phyloP scores from a whole-genome alignment of 2,329 filamentous ascomycete genomes.

The Fusarium mangiferae region DNA sequence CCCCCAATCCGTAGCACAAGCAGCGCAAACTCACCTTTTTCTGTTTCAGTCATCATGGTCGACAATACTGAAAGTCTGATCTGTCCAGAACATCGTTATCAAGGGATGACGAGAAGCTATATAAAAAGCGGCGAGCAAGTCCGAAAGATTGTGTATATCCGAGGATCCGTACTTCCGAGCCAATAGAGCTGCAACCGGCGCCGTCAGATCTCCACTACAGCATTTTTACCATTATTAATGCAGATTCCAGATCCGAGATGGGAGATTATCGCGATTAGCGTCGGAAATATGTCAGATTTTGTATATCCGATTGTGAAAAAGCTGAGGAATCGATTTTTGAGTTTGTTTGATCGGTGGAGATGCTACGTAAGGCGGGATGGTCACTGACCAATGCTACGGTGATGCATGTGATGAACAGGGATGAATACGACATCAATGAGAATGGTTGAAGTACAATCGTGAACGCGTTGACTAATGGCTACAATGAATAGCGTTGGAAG shows the following conservation, averaged over 20 bases:
- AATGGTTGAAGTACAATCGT: too few relatives aligned
- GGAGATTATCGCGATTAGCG: not conserved
- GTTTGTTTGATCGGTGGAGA: not conserved
- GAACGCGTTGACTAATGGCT: not conserved
- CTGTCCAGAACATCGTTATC: not conserved
- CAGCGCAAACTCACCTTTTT: constrained; percentile 1
- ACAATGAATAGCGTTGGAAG: not conserved
- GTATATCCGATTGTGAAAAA: constrained; percentile 7
- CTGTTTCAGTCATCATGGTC: constrained; percentile 4
- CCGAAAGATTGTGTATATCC: constrained; percentile 1
- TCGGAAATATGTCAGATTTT: not conserved
- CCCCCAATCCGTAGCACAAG: rapidly evolving
- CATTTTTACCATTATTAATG: constrained; percentile 8
- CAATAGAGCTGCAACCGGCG: not conserved
- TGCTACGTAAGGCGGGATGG: not conserved
- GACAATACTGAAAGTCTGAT: not conserved
- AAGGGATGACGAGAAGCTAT: not conserved
- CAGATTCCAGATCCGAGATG: constrained; percentile 7
- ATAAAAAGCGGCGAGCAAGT: constrained; percentile 7
- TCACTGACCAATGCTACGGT: not conserved
- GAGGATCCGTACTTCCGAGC: constrained; percentile 21
- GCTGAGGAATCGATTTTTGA: not conserved
- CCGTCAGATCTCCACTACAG: not conserved
- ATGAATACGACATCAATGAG: too few relatives aligned
- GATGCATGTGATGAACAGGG: not conserved